These are phyloP conservation scores for Cladosporium colombiae DNA, from an alignment of 2,329 filamentous ascomycete genomes.

Conservation along the genomic window DNA sequence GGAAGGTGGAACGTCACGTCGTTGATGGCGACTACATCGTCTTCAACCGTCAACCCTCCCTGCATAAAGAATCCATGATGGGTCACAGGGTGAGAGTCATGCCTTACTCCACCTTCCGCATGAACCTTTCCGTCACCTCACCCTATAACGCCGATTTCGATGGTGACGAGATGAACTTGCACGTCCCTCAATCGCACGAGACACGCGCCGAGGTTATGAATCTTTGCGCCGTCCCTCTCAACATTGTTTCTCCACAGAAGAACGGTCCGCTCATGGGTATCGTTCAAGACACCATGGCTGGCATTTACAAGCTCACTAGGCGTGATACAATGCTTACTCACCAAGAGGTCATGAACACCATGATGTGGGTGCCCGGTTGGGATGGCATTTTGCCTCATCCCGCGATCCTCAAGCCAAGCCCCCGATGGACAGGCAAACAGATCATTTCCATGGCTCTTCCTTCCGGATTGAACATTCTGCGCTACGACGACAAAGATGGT, in stretches of 20 bases:
- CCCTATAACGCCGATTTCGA: slow-evolving; percentile 99
- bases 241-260: slow-evolving; percentile 96
- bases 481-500: slow-evolving; percentile 45
- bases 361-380: slow-evolving; percentile 98
- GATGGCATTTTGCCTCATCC: slow-evolving; percentile 91
- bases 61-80: slow-evolving; percentile 99
- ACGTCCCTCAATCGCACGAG: slow-evolving; percentile 97
- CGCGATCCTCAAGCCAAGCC: slow-evolving; percentile 88
- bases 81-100: slow-evolving; percentile 95
- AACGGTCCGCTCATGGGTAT: slow-evolving; percentile 99
- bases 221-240: slow-evolving; percentile 94
- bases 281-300: slow-evolving; percentile 94
- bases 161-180: slow-evolving; percentile 99
- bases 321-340: slow-evolving; percentile 89
- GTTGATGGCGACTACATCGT: slow-evolving; percentile 97
- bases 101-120: slow-evolving; percentile 97
- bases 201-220: slow-evolving; percentile 92
- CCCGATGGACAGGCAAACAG: slow-evolving; percentile 98
- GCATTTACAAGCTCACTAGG: slow-evolving; percentile 94
- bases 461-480: slow-evolving; percentile 75
- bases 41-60: slow-evolving; percentile 98
- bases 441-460: slow-evolving; percentile 93
- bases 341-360: slow-evolving; percentile 91
- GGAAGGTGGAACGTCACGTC: slow-evolving; percentile 97
- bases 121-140: slow-evolving; percentile 96